A percentile compares a stretch with the other conserved stretches of the same genome.
Conservation (phyloP, 257 asterid genomes). For the Cordia subcordata region DNA sequence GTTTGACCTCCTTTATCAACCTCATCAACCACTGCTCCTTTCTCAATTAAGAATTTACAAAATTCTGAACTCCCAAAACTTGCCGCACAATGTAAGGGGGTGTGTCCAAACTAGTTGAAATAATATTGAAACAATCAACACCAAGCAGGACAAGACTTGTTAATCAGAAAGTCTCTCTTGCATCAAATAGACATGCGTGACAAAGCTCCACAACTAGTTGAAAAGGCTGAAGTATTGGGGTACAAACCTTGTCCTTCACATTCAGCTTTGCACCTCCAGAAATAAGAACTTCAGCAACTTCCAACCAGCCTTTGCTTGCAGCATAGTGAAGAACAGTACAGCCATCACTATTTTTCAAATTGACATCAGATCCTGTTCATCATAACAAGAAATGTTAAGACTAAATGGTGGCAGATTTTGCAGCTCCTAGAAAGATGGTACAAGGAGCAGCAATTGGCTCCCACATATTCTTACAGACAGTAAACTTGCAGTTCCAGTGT, state of each 20-base stretch:
- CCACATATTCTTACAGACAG: too few relatives aligned
- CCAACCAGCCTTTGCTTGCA: conserved; percentile 85
- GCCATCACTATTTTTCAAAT: conserved; percentile 69
- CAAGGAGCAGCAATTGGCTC: background rate
- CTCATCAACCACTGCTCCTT: conserved; percentile 91
- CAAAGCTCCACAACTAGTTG: conserved; percentile 3
- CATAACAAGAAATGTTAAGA: conserved; percentile 13
- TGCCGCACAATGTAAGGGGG: conserved; percentile 98
- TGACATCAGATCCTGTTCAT: conserved; percentile 77
- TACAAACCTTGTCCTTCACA: conserved; percentile 84
- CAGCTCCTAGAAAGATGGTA: conserved; percentile 8
- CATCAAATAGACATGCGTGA: background rate
- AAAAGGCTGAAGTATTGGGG: background rate
- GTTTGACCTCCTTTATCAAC: conserved; percentile 85
- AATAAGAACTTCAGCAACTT: conserved; percentile 72
- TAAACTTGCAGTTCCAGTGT: too few relatives aligned
- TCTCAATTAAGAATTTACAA: conserved; percentile 82
- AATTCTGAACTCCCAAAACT: conserved; percentile 67
- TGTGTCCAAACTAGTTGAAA: conserved; percentile 70
- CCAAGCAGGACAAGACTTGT: conserved; percentile 12
- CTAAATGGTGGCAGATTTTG: too few relatives aligned
- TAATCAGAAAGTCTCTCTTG: background rate
- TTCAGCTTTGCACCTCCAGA: conserved; percentile 78
- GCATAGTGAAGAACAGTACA: conserved; percentile 96
- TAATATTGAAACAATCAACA: conserved; percentile 6